Evolutionary conservation across 495 filamentous ascomycete genomes (phyloP), one percentile per base, ranked within the genome.

Genomic region (Lophiotrema nucula): DNA sequence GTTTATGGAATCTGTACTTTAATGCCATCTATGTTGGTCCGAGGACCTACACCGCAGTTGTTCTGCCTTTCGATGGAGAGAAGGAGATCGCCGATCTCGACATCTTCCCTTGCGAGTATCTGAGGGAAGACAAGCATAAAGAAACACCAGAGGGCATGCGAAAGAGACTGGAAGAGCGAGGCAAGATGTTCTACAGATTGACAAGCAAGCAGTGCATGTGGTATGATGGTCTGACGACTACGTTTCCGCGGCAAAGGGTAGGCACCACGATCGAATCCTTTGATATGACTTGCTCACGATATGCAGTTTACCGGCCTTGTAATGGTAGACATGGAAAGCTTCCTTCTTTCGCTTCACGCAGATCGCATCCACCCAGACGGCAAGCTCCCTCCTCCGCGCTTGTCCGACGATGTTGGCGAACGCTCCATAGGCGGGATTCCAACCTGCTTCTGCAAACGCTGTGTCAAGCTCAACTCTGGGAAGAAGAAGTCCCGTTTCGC

Each of bases 131-230:
- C 16, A 46, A 35, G 31, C 47, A 56, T 18, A 49, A 56, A 24
- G 56, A 65, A 41, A 49, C 39, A 31, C 24, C 23, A 55, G 12
- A 47, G 46, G 13, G 35, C 25, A 13, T 50, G 48, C 53, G 48
- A 47, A 53, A 47, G 31, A 39, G 28, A 31, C 50, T 51, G 2
- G 61, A 54, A 21, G 56, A 64, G 38, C 16, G 56, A 28, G 60
- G 46, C n/a, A 43, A 43, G 33, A 28, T 58, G 59, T 58, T 54
- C 42, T 63, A 26, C 23, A 25, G 47, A 15, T 28, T 63, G 5
- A 58, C 55, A 13, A 25, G 44, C 31, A 62, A 57, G 31, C 58
- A 62, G 24, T 62, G 58, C 28, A 56, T 62, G 52, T 62, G 44
- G 46, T 62, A 62, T 45, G 52, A 56, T 43, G 58, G 58, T 1